phyloP scores from a whole-genome alignment of 2,329 filamentous ascomycete genomes.

The Tolypocladium nubicola region DNA sequence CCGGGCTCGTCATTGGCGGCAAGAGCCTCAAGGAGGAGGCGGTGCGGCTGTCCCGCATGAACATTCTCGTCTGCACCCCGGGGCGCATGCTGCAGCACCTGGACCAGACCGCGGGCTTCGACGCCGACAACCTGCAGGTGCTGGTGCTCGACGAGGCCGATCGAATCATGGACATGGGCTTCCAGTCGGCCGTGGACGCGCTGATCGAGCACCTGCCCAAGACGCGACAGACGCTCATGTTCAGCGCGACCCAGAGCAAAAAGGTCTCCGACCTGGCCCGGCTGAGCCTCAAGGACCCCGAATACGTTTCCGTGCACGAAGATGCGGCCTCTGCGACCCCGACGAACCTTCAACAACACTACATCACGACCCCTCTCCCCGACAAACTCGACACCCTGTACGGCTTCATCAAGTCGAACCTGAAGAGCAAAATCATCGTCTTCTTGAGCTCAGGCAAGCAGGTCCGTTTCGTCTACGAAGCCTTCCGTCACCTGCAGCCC shows the following conservation, averaged over 20 bases:
- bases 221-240: constrained; percentile 81
- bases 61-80: constrained; percentile 91
- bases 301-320: constrained; percentile 93
- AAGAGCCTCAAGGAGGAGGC: constrained; percentile 83
- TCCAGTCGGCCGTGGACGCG: constrained; percentile 81
- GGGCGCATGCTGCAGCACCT: constrained; percentile 93
- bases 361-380: constrained; percentile 72
- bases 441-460: constrained; percentile 95
- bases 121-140: constrained; percentile 84
- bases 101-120: constrained; percentile 84
- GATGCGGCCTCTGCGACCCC: constrained; percentile 72
- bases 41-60: constrained; percentile 80
- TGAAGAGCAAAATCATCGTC: constrained; percentile 91
- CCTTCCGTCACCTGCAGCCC: constrained; percentile 84
- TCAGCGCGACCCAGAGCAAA: constrained; percentile 93
- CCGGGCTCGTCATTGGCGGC: constrained; percentile 86
- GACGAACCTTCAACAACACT: constrained; percentile 77
- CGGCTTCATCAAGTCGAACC: constrained; percentile 82
- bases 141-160: constrained; percentile 93
- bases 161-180: constrained; percentile 96
- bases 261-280: constrained; percentile 86
- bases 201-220: constrained; percentile 85
- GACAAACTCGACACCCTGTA: constrained; percentile 89
- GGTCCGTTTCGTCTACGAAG: constrained; percentile 91
- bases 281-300: constrained; percentile 77